Base-by-base conservation (phyloP, 2,329 filamentous ascomycete species). In the Trichophyton schoenleinii region DNA sequence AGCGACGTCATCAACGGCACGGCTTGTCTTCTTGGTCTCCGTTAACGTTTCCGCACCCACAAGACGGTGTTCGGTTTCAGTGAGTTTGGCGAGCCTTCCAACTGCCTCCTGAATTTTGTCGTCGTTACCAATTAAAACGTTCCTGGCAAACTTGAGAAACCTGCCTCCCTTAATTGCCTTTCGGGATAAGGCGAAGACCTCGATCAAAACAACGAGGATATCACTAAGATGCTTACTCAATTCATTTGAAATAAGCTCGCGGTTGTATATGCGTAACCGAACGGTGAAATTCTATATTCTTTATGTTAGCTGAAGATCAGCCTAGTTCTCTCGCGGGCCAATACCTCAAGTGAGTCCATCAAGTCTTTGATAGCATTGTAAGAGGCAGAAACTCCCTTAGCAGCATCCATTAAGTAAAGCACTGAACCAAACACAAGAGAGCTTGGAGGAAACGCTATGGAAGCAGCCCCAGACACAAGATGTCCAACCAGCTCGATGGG, bases 281-380 rank as follows among this genome's bases (percentile, higher is more conserved):
- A 70, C 67, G 3, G 76, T 79, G 46, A 79, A 78, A 64, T 78
- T 75, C 64, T 75, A 71, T 41, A 34, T 48, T 49, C 7, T 15
- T 25, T 36, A 38, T 9, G 38, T 57, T 36, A 44, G 22, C 6
- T 15, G 9, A 52, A 52, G n/a, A 49, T 2, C 28, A 20, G 41
- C n/a, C 20, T 25, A 18, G 36, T n/a, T 48, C n/a, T 48, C 44
- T 31, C n/a, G 46, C 5, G 13, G 61, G 59, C 22, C 57, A 60
- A 60, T 65, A 60, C 59, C 62, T 64, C 62, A 9, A 79, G 66
- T 36, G 73, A 71, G 9, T 71, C 71, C 66, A 80, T 77, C 25
- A 80, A 66, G 55, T 77, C 75, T 1, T 75, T 65, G 5, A 80
- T 79, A 4, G 72, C 72, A 65, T 80, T 75, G 57, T 80, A 80